These are phyloP conservation scores for Aspergillus leporis DNA, from an alignment of 495 filamentous ascomycete species.

Conservation along the genomic window DNA sequence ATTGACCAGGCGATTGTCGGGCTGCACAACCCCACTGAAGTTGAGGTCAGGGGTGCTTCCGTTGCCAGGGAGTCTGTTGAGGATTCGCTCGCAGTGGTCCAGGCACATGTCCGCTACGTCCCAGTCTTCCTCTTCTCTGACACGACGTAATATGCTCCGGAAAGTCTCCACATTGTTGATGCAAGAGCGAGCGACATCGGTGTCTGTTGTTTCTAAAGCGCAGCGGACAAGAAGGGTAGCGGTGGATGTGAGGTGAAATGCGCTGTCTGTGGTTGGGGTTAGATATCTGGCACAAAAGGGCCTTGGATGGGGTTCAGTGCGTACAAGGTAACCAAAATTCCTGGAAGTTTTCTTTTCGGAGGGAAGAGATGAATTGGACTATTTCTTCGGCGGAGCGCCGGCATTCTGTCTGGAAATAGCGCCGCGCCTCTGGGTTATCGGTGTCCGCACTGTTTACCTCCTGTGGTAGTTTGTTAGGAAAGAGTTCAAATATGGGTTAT, in stretches of 20 bases:
- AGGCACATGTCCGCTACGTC: conserved; percentile 56
- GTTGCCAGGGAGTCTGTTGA: conserved; percentile 40
- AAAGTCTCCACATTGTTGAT: conserved; percentile 46
- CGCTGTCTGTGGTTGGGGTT: conserved; percentile 39
- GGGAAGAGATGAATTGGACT: conserved; percentile 50
- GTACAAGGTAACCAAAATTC: conserved; percentile 53
- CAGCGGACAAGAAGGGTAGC: conserved; percentile 50
- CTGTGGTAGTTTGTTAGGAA: conserved; percentile 23
- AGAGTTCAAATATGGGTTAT: not conserved
- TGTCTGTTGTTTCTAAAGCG: conserved; percentile 46
- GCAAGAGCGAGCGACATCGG: conserved; percentile 41
- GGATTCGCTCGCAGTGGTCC: conserved; percentile 51
- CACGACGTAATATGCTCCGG: conserved; percentile 46
- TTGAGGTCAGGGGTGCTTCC: conserved; percentile 14
- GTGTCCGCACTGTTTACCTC: conserved; percentile 47
- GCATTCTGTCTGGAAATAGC: conserved; percentile 52
- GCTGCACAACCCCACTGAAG: conserved; percentile 5
- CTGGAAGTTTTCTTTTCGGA: conserved; percentile 44
- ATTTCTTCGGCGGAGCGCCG: conserved; percentile 53
- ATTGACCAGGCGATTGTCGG: conserved; percentile 40
- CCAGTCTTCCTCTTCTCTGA: conserved; percentile 54
- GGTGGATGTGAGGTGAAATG: conserved; percentile 51
- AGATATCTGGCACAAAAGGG: conserved; percentile 13
- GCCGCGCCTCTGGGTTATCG: conserved; percentile 45
- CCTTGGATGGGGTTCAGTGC: conserved; percentile 3